Evolutionary conservation across 2,329 filamentous ascomycete genomes (phyloP), one percentile per base, ranked within the genome.

Genomic region (Geosmithia flava): DNA sequence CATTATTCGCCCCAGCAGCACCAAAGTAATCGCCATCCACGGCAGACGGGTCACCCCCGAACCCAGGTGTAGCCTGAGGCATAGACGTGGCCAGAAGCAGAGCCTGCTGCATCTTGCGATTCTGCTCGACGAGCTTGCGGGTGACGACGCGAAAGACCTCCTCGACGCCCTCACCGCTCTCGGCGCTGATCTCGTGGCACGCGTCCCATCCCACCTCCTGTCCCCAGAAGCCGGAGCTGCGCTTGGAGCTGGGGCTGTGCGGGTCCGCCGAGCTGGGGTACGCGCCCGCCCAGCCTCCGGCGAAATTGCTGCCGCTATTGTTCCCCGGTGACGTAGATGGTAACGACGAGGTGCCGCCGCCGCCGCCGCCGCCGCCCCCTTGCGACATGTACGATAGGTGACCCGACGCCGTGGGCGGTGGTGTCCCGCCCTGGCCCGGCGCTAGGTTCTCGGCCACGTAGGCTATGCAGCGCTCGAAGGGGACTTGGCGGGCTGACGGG

Each of bases 161-260:
- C 57, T 97, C 93, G 17, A 98, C 90, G 17, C 91, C 91, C 70
- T 96, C 90, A 49, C 90, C 90, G 58, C 84, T 89, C 71, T 94
- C 91, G 45, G 91, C 90, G 56, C 83, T 90, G 60, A 98, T 91
- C 69, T 98, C 93, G 65, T 97, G 93, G 63, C 91, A 97, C 53
- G 89, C 94, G 59, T 96, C 90, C 90, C 91, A 97, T 47, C 90
- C 89, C 6, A 89, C 81, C 60, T 96, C 90, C 62, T 93, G 87
- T 20, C 84, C 88, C 90, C 90, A 96, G 66, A 89, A 87, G 2
- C 85, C 84, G 39, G 79, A 85, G 58, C 79, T 85, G 42, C 80
- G 71, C 62, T 83, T 83, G 44, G 75, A 80, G 56, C 72, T 75
- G 43, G 79, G 79, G 53, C 74, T 80, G 48, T 76, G 71, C 13